phyloP scores from a whole-genome alignment of 1,284 basidiomycete species.

The Leccinum solheimii region DNA sequence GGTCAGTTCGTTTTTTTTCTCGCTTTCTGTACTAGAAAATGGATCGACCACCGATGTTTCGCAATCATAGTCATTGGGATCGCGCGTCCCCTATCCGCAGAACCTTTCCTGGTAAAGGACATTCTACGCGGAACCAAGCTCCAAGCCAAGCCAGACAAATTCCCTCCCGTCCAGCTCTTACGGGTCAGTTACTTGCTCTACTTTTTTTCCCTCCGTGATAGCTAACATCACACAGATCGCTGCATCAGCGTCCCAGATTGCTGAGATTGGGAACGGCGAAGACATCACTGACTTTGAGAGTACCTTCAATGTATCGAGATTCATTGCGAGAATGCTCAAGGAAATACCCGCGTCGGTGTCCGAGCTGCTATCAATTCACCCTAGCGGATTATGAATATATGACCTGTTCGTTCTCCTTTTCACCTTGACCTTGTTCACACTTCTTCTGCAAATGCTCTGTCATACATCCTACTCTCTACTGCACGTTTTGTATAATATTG shows the following conservation, averaged over 20 bases:
- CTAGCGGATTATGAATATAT: not conserved
- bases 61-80: constrained; percentile 42
- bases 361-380: constrained; percentile 28
- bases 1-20: constrained; percentile 18
- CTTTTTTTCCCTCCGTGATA: not conserved
- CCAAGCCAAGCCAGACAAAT: constrained; percentile 32
- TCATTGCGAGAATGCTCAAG: constrained; percentile 33
- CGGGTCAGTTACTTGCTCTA: constrained; percentile 24
- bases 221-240: constrained; percentile 25
- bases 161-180: constrained; percentile 31
- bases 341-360: constrained; percentile 35
- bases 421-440: not conserved
- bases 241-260: constrained; percentile 33
- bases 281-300: constrained; percentile 36
- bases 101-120: constrained; percentile 43
- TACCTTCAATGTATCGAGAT: constrained; percentile 33
- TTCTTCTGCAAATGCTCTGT: not conserved
- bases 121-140: constrained; percentile 38
- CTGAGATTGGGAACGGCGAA: constrained; percentile 35
- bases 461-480: not conserved
- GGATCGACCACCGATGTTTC: not conserved
- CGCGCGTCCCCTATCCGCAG: constrained; percentile 44
- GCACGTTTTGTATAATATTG: constrained; percentile 15
- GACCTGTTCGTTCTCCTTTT: not conserved
- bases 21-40: not conserved